Evolutionary conservation across 257 asterid genomes (phyloP), one percentile per base, ranked within the genome.

Genomic region (Primulina tabacum): DNA sequence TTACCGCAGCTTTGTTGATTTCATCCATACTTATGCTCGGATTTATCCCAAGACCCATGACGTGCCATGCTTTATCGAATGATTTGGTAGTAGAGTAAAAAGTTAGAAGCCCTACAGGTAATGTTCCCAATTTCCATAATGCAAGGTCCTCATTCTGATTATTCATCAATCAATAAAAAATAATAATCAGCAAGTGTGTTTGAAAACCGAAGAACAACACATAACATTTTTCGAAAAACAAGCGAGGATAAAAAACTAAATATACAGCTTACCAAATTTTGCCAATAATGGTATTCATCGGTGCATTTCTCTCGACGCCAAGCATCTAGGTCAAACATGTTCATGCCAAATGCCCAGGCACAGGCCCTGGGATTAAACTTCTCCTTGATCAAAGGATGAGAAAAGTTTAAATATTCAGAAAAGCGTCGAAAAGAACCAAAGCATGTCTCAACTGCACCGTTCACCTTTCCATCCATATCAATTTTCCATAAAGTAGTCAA

Each of bases 321-420:
- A 71, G 90, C 93, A 76, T 92, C 95, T 58, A 92, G 95, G 76
- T 92, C 98, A 80, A 92, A 90, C 65, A 92, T 78, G 71, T 92
- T 90, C 97, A 92, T 87, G 75, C 98, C 97, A 76, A 85, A 92
- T 28, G 98, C 96, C 98, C 98, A 90, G n/a, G 96, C 98, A 77
- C 98, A 92, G 9, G 92, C 88, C 80, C 85, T 79, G 12, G 97
- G 88, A 68, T 79, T 87, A 73, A 92, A 92, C 87, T 86, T 92
- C 83, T 83, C 90, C 85, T 71, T 82, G 70, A 92, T 84, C 72
- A 84, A 89, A 75, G 97, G 90, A 62, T 90, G 78, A 65, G 98
- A 92, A 72, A 92, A 92, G 83, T 92, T 90, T 47, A 92, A 77
- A 81, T 90, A 92, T 69, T 90, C 95, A 72, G 88, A 78, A 73